Conservation (phyloP, 805 yeast species). For the Millerago galiae region DNA sequence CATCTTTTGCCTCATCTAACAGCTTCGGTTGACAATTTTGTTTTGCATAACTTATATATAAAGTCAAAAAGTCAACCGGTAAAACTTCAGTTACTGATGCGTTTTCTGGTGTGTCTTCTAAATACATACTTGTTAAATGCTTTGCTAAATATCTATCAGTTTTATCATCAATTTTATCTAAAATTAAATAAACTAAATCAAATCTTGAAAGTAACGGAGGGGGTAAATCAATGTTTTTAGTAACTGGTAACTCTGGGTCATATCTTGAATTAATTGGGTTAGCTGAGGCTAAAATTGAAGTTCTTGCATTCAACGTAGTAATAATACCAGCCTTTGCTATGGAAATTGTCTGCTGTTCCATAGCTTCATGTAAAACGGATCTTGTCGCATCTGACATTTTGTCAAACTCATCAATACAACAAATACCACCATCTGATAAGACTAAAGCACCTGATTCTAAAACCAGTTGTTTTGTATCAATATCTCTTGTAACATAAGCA, state of each 20-base stretch:
- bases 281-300: slow-evolving; percentile 93
- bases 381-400: slow-evolving; percentile 94
- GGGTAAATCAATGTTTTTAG: slow-evolving; percentile 91
- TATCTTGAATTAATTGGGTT: slow-evolving; percentile 95
- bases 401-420: slow-evolving; percentile 98
- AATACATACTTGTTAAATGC: slow-evolving; percentile 86
- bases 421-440: slow-evolving; percentile 94
- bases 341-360: slow-evolving; percentile 98
- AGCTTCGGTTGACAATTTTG: slow-evolving; percentile 76
- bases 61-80: slow-evolving; percentile 81
- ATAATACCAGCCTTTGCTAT: slow-evolving; percentile 98
- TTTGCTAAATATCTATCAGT: slow-evolving; percentile 81
- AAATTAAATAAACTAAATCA: slow-evolving; percentile 85
- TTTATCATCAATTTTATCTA: slow-evolving; percentile 87
- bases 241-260: slow-evolving; percentile 91
- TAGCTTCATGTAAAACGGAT: slow-evolving; percentile 94
- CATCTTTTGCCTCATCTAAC: slow-evolving; percentile 74
- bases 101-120: slow-evolving; percentile 77
- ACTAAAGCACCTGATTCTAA: slow-evolving; percentile 96
- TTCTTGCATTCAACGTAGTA: slow-evolving; percentile 93
- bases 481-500: slow-evolving; percentile 91
- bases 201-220: slow-evolving; percentile 94
- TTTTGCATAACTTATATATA: slow-evolving; percentile 91
- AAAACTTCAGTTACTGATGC: slow-evolving; percentile 63
- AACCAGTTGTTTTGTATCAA: slow-evolving; percentile 88